A percentile compares a stretch with the other conserved stretches of the same genome.
Evolutionary conservation across 441 rosid species (phyloP).

Genomic region (Dalechampia spathulata): DNA sequence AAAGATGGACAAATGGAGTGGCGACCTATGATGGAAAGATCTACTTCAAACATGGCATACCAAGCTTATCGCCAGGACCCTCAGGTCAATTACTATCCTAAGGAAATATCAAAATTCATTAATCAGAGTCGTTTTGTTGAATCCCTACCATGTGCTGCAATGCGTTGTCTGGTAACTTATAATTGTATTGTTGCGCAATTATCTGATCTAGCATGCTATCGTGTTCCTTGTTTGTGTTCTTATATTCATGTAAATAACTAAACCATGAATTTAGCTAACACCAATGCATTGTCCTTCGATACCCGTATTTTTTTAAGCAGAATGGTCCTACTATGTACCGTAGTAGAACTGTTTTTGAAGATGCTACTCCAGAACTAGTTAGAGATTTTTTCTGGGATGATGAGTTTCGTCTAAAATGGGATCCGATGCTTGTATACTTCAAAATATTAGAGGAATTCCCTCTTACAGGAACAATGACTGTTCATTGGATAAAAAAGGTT

Average conservation of each 20-base stretch:
- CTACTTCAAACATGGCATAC: constrained; percentile 70
- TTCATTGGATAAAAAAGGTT: constrained; percentile 88
- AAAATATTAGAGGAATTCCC: constrained; percentile 67
- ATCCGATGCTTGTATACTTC: constrained; percentile 73
- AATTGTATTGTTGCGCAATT: too few species aligned
- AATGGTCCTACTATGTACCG: constrained; percentile 53
- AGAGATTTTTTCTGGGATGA: constrained; percentile 99
- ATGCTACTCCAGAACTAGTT: constrained; percentile 68
- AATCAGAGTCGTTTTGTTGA: neutral
- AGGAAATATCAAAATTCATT: too few species aligned
- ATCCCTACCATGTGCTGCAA: too few species aligned
- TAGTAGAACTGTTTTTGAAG: constrained; percentile 86
- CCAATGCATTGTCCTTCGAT: too few species aligned
- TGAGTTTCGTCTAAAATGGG: constrained; percentile 93
- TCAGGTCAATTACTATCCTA: constrained; percentile 56
- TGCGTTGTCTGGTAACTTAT: too few species aligned
- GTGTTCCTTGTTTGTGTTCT: too few species aligned
- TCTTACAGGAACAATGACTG: constrained; percentile 53
- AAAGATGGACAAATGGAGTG: constrained; percentile 66
- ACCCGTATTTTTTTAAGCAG: constrained; percentile 54
- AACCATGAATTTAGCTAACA: too few species aligned
- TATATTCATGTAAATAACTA: too few species aligned
- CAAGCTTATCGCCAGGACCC: constrained; percentile 93
- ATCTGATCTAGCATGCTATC: too few species aligned
- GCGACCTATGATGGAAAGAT: constrained; percentile 79